A percentile compares a stretch with the other conserved stretches of the same genome.
Conservation (phyloP, 345 rosid genomes). For the Hibiscus syriacus region DNA sequence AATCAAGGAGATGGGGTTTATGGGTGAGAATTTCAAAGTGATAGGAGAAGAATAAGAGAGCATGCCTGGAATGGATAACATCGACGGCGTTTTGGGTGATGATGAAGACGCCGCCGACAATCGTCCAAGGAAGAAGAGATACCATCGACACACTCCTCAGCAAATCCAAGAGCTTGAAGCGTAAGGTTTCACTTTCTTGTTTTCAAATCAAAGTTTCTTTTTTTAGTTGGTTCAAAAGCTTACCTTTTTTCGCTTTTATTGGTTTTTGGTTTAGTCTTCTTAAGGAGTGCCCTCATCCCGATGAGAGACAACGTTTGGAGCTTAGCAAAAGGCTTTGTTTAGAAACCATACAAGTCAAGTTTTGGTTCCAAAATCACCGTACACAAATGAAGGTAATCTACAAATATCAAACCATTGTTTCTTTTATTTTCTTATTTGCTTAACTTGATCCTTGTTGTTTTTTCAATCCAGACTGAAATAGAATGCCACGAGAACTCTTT, state of each 20-base stretch:
- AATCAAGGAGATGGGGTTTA: conserved; percentile 28
- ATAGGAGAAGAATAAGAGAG: conserved; percentile 46
- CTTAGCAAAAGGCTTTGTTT: no score
- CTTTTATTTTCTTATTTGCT: no score
- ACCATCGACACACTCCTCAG: no score
- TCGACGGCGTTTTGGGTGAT: conserved; percentile 90
- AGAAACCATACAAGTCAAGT: no score
- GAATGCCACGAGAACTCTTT: conserved; percentile 83
- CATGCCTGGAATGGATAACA: conserved; percentile 96
- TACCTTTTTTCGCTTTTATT: not conserved
- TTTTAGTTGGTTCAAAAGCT: conserved; percentile 11
- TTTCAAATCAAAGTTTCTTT: not conserved
- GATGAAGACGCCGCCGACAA: conserved; percentile 81
- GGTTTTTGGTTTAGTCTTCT: conserved; percentile 22
- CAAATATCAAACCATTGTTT: not conserved
- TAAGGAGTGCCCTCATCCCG: no score
- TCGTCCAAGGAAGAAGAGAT: conserved; percentile 83
- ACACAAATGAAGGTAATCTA: conserved; percentile 63
- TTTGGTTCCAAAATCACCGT: no score
- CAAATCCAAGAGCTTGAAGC: conserved; percentile 96
- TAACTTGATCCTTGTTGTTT: not conserved
- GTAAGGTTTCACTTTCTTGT: no score
- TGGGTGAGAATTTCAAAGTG: conserved; percentile 29
- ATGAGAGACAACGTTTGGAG: no score
- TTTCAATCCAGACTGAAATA: conserved; percentile 75